Percentiles rank a stretch among this genome's conserved stretches.
These are phyloP conservation scores for Choanephora cucurbitarum DNA, from an alignment of 371 early-diverging fungal species.

Conservation along the genomic window DNA sequence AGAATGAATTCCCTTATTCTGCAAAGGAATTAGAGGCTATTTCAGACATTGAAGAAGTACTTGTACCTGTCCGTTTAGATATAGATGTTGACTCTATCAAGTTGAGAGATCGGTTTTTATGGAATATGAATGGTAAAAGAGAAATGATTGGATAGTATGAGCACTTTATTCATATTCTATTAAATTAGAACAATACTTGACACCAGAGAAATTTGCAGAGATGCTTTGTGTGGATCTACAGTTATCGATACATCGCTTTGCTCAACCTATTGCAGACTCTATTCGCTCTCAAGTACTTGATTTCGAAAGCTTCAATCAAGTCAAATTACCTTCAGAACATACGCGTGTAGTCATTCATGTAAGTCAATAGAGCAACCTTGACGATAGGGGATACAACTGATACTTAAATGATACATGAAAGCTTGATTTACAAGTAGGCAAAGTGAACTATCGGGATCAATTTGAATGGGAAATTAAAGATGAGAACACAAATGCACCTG, in stretches of 20 bases:
- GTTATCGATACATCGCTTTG: slow-evolving; percentile 54
- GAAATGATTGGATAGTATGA: neutral
- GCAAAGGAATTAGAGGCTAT: slow-evolving; percentile 48
- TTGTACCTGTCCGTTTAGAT: slow-evolving; percentile 84
- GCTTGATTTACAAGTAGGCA: slow-evolving; percentile 88
- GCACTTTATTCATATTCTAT: neutral
- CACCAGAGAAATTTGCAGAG: slow-evolving; percentile 92
- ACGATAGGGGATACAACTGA: no score
- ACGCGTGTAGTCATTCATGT: slow-evolving; percentile 52
- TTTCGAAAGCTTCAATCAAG: slow-evolving; percentile 46
- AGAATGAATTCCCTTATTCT: slow-evolving; percentile 30
- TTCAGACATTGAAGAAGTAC: slow-evolving; percentile 59
- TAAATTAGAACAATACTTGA: slow-evolving; percentile 78
- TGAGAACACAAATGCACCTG: slow-evolving; percentile 72
- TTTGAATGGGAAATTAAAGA: slow-evolving; percentile 90
- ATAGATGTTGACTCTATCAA: slow-evolving; percentile 78
- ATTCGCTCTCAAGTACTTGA: slow-evolving; percentile 68
- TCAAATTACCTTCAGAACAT: slow-evolving; percentile 33
- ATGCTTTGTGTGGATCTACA: slow-evolving; percentile 86
- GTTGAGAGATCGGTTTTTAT: slow-evolving; percentile 76
- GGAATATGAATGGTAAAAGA: slow-evolving; percentile 76
- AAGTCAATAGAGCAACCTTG: no score
- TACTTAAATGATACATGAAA: no score
- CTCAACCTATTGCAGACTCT: slow-evolving; percentile 74
- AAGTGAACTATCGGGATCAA: slow-evolving; percentile 82